Evolutionary conservation across 805 yeast genomes (phyloP), one percentile per base, ranked within the genome.

Genomic region (Spencermartinsiella europaea): DNA sequence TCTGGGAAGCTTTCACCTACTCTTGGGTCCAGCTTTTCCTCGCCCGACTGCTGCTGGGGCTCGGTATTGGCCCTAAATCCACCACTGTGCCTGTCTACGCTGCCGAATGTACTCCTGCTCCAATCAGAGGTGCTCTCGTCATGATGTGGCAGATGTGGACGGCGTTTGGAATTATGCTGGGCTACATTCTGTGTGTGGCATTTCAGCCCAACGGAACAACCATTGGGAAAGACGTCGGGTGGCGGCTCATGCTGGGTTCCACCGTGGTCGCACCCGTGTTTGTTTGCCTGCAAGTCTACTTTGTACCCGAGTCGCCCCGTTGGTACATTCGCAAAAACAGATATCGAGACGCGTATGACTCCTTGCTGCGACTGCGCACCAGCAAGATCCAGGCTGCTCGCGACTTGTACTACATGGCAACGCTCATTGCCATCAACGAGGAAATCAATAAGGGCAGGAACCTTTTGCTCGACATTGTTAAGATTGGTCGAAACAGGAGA

Each of bases 401-500:
- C 51, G 87, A 81, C 58, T 70, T 78, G 46, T 81, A 75, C 64
- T 75, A 80, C 63, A 77, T 79, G 62, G 67, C 74, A 49, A 74
- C 76, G 14, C 70, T 79, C 50, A 68, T 70, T 38, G 64, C 75
- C 16, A 72, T 74, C 52, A 66, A 62, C 44, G 60, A 64, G 35
- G 60, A 56, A 21, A 52, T 48, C 63, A 68, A 45, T 58, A 56
- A 34, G 50, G 80, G 46, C 57, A 68, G 40, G 54, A 59, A 61
- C 60, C 52, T 50, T n/a, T 21, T 65, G 3, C 14, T 45, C 37
- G 68, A 64, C 37, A 50, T 85, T 71, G 71, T 86, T 61, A 74
- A 82, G 1, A 72, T 84, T 40, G 76, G 93, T 64, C 79, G 96
- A 71, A 85, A 85, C 65, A 77, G 95, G 67, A 83, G 87, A 61